Evolutionary conservation across 768 basidiomycete genomes (phyloP), one percentile per base, ranked within the genome.

Genomic region (Leccinellum rugosiceps): DNA sequence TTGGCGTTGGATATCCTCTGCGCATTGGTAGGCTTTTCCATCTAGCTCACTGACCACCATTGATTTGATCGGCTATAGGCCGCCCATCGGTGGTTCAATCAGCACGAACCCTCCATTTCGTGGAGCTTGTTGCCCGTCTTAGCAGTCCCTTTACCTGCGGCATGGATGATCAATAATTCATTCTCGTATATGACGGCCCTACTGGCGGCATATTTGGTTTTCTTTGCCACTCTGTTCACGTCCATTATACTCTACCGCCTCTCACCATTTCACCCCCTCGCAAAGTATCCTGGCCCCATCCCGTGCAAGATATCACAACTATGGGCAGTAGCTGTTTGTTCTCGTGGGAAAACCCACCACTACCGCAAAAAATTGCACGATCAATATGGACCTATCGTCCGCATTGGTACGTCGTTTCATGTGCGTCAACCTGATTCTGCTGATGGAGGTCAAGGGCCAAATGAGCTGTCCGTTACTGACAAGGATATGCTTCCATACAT

Each of bases 221-320:
- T 68, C 44, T 58, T 71, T 30, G 11, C 35, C 13, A 58, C 65
- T 6, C 46, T 73, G 3, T 59, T 63, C 31, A 28, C 44, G 6
- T 75, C 76, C 1, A 72, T 74, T 30, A 56, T 64, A 4, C 35
- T 63, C 5, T 76, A 76, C 61, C 74, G 76, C 34, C 58, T 77
- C n/a, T 77, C 76, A 2, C 66, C 74, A 5, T 70, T 65, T 56
- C 75, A 77, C 31, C 75, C 75, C 25, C 70, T 76, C 23, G 72
- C 76, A 10, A 63, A 58, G 17, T 74, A 72, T 58, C 75, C 76
- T 30, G 76, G 75, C 4, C 76, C 76, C 5, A 45, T 62, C 28
- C 43, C 63, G 5, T 66, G 67, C 54, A 74, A 64, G 53, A 23
- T 72, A 28, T 67, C 72, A 10, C 76, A 75, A 53, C 46, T 73